Percentiles rank a stretch among this genome's conserved stretches.
Evolutionary conservation across 2,329 filamentous ascomycete genomes (phyloP).

Genomic region (Periglandula ipomoeae): DNA sequence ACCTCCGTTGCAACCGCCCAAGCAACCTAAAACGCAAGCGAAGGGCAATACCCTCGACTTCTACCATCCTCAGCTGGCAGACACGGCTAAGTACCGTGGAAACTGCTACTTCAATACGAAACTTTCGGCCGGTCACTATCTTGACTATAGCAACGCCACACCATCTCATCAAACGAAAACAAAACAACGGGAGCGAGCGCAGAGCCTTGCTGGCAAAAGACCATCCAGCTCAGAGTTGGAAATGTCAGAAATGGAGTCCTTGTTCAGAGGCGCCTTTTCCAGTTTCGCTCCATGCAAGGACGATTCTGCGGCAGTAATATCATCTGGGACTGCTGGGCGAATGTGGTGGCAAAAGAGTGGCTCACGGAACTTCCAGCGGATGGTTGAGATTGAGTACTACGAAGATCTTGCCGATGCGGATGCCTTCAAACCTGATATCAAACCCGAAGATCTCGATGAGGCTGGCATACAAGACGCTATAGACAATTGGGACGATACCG

Average conservation of each 20-base stretch:
- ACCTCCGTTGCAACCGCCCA: constrained; percentile 60
- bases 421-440: constrained; percentile 22
- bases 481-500: constrained; percentile 47
- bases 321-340: constrained; percentile 56
- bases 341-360: constrained; percentile 72
- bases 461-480: constrained; percentile 43
- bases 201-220: constrained; percentile 55
- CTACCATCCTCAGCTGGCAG: constrained; percentile 43
- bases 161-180: constrained; percentile 44
- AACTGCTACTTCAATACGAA: constrained; percentile 58
- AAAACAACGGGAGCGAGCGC: constrained; percentile 62
- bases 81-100: constrained; percentile 43
- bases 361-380: constrained; percentile 53
- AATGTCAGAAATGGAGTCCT: constrained; percentile 59
- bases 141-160: constrained; percentile 58
- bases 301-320: constrained; percentile 60
- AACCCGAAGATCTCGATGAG: constrained; percentile 38
- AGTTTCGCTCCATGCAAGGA: constrained; percentile 72
- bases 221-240: constrained; percentile 47
- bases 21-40: constrained; percentile 60
- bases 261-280: constrained; percentile 70
- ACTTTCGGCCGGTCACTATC: constrained; percentile 58
- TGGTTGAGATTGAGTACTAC: constrained; percentile 45
- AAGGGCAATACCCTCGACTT: constrained; percentile 49
- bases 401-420: constrained; percentile 30